Evolutionary conservation across 495 filamentous ascomycete genomes (phyloP).

Genomic region (Penicillium riverlandense): DNA sequence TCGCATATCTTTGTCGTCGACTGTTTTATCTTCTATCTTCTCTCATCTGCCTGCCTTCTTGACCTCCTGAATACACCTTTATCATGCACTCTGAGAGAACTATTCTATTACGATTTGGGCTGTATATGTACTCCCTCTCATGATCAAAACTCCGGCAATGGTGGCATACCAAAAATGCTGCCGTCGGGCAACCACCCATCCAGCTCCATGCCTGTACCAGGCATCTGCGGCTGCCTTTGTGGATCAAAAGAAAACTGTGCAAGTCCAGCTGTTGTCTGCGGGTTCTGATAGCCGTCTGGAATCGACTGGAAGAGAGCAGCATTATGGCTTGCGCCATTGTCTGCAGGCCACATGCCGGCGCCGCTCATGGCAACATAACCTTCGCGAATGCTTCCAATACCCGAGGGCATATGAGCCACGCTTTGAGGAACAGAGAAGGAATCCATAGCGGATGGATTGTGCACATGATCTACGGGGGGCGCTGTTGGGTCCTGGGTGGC

Average conservation of each 20-base stretch:
- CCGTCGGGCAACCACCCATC: conserved; percentile 33
- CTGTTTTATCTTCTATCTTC: too few species aligned
- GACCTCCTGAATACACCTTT: too few species aligned
- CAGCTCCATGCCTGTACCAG: conserved; percentile 24
- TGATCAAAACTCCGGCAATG: conserved; percentile 26
- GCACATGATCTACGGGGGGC: conserved; percentile 2
- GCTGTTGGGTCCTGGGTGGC: conserved; percentile 4
- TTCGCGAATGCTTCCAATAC: conserved; percentile 12
- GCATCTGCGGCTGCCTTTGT: conserved; percentile 12
- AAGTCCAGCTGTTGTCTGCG: conserved; percentile 7
- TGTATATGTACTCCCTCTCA: neutral
- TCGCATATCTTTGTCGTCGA: too few species aligned
- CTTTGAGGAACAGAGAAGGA: conserved; percentile 9
- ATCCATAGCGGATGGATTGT: conserved; percentile 3
- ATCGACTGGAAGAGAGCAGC: conserved; percentile 10
- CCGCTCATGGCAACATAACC: conserved; percentile 17
- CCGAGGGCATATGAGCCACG: conserved; percentile 8
- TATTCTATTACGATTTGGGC: neutral
- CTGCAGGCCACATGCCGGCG: conserved; percentile 18
- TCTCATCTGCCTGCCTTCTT: too few species aligned
- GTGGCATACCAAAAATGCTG: conserved; percentile 26
- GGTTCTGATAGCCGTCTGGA: conserved; percentile 10
- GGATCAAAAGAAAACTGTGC: conserved; percentile 24
- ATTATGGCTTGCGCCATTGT: conserved; percentile 4
- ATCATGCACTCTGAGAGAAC: too few species aligned